Evolutionary conservation across 352 stramenopile species (phyloP).

Genomic region (Phytopythium mirpurense): DNA sequence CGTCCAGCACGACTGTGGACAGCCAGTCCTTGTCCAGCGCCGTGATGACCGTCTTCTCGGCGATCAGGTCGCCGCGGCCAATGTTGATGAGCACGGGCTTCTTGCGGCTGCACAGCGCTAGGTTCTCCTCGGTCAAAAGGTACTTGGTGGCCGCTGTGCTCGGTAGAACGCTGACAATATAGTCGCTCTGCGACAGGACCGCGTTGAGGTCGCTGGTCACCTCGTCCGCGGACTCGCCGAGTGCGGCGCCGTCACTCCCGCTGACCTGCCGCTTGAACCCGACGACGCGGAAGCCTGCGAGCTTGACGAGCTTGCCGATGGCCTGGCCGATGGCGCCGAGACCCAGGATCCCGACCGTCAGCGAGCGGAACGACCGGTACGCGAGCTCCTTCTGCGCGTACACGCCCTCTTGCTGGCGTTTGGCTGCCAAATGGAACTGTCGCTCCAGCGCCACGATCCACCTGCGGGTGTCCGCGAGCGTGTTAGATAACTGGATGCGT

Average conservation of each 20-base stretch:
- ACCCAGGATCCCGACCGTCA: constrained; percentile 53
- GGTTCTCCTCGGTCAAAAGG: constrained; percentile 43
- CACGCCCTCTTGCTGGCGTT: constrained; percentile 27
- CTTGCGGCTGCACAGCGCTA: constrained; percentile 41
- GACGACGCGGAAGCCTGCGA: constrained; percentile 53
- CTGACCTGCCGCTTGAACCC: constrained; percentile 59
- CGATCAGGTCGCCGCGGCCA: constrained; percentile 77
- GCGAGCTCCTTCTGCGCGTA: constrained; percentile 30
- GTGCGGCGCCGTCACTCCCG: constrained; percentile 10
- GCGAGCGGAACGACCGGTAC: constrained; percentile 39
- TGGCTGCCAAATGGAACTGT: constrained; percentile 46
- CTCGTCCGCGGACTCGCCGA: constrained; percentile 20
- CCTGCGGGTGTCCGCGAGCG: constrained; percentile 6
- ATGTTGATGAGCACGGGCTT: constrained; percentile 88
- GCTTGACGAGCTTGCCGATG: constrained; percentile 41
- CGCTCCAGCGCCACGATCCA: constrained; percentile 63
- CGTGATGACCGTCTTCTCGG: constrained; percentile 39
- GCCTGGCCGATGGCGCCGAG: constrained; percentile 59
- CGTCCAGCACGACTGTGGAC: constrained; percentile 42
- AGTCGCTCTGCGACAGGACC: constrained; percentile 50
- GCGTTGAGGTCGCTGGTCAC: constrained; percentile 43
- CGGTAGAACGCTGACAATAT: constrained; percentile 81
- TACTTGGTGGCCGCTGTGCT: constrained; percentile 68
- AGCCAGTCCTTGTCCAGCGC: constrained; percentile 63
- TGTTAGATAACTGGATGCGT: no score